Evolutionary conservation across 352 stramenopile species (phyloP).

Genomic region (Saprolegnia diclina): DNA sequence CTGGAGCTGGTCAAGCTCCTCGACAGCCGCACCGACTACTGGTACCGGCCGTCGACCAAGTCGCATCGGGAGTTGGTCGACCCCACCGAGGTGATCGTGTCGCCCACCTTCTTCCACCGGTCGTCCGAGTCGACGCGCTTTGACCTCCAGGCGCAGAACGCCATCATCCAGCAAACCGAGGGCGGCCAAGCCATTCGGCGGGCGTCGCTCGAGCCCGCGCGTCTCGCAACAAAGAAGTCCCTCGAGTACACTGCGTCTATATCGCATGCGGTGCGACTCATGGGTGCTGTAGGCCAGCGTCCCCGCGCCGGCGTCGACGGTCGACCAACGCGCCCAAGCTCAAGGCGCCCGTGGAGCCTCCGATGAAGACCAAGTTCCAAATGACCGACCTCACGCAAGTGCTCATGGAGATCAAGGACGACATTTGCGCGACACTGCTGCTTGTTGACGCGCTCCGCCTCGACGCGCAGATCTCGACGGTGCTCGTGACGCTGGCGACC

Average conservation of each 20-base stretch:
- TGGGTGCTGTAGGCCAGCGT: not conserved
- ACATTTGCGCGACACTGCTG: conserved; percentile 59
- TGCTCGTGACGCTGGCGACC: conserved; percentile 30
- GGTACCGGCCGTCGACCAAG: not conserved
- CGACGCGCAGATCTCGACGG: conserved; percentile 57
- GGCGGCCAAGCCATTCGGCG: conserved; percentile 1
- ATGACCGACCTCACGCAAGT: conserved; percentile 37
- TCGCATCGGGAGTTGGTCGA: not conserved
- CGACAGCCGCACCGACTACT: conserved; percentile 45
- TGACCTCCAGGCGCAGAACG: conserved; percentile 19
- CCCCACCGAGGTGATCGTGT: not conserved
- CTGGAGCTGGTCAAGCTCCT: conserved; percentile 34
- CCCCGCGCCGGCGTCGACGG: not conserved
- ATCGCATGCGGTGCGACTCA: not conserved
- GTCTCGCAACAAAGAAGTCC: conserved; percentile 2
- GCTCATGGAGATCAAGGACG: conserved; percentile 73
- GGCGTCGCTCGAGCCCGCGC: conserved; percentile 8
- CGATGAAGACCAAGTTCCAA: conserved; percentile 25
- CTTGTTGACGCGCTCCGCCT: conserved; percentile 55
- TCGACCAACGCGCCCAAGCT: not conserved
- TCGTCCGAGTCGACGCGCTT: conserved; percentile 22
- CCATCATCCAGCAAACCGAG: conserved; percentile 20
- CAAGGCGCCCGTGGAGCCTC: not conserved
- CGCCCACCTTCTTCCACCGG: conserved; percentile 7
- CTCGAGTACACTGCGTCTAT: not conserved